These are phyloP conservation scores for Phytophthora ohioensis DNA, from an alignment of 352 stramenopile species.

Conservation along the genomic window DNA sequence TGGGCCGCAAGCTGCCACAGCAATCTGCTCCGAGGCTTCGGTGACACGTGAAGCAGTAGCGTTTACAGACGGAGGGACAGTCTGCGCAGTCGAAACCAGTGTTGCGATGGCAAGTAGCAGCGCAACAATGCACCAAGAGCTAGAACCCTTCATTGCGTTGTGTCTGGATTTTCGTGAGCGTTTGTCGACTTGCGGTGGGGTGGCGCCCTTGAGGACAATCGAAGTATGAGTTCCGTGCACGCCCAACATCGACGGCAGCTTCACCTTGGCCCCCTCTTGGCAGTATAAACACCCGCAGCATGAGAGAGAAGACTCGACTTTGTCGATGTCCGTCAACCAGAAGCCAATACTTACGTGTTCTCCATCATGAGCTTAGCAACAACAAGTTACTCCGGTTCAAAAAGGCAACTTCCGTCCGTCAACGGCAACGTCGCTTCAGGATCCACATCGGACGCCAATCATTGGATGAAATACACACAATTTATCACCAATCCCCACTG, in stretches of 20 bases:
- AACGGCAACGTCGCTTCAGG: constrained; percentile 7
- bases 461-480: constrained; percentile 25
- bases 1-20: constrained; percentile 53
- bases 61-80: constrained; percentile 15
- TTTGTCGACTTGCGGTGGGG: background rate
- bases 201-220: constrained; percentile 28
- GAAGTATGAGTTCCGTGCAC: constrained; percentile 32
- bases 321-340: constrained; percentile 25
- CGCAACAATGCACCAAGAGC: constrained; percentile 12
- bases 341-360: constrained; percentile 14
- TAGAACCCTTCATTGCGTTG: constrained; percentile 25
- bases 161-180: background rate
- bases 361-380: constrained; percentile 29
- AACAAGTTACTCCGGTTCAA: constrained; percentile 14
- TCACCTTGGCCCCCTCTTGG: background rate
- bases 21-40: constrained; percentile 40
- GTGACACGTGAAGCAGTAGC: constrained; percentile 2
- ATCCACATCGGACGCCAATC: background rate
- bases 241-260: background rate
- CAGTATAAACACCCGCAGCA: constrained; percentile 16
- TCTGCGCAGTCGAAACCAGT: constrained; percentile 25
- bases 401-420: constrained; percentile 24
- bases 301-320: constrained; percentile 31
- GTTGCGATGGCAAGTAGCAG: constrained; percentile 8
- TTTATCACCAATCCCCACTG: background rate